Evolutionary conservation across 805 yeast species (phyloP).

Genomic region (Tetrapisispora phaffii): DNA sequence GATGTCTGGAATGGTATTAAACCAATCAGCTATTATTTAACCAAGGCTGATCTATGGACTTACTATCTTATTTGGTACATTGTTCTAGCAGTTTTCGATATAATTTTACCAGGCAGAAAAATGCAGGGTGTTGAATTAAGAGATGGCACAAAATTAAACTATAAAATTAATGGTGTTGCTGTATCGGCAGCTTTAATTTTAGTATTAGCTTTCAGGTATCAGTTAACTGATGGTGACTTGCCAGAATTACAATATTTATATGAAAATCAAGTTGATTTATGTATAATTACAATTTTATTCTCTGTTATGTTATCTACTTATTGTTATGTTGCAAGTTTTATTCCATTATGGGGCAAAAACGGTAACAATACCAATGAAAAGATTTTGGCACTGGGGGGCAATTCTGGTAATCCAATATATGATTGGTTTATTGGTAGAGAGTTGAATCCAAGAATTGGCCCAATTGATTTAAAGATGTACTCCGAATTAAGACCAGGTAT

Average conservation of each 20-base stretch:
- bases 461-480: constrained; percentile 80
- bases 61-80: constrained; percentile 68
- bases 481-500: constrained; percentile 94
- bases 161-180: constrained; percentile 73
- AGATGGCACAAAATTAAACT: constrained; percentile 61
- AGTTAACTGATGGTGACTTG: constrained; percentile 40
- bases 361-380: constrained; percentile 51
- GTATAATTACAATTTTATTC: constrained; percentile 52
- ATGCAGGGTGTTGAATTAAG: constrained; percentile 61
- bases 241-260: constrained; percentile 79
- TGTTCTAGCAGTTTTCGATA: constrained; percentile 52
- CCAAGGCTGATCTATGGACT: constrained; percentile 44
- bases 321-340: constrained; percentile 59
- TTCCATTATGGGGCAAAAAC: constrained; percentile 41
- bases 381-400: constrained; percentile 79
- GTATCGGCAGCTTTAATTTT: constrained; percentile 36
- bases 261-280: constrained; percentile 55
- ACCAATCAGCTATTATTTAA: constrained; percentile 26
- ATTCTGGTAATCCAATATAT: constrained; percentile 61
- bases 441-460: constrained; percentile 74
- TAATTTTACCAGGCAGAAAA: constrained; percentile 53
- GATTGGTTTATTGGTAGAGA: constrained; percentile 98
- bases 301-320: constrained; percentile 52
- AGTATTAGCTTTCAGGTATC: constrained; percentile 43
- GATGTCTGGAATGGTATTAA: constrained; percentile 31